These are phyloP conservation scores for Oxyria digyna DNA, from an alignment of 148 eudicot species.

Conservation along the genomic window DNA sequence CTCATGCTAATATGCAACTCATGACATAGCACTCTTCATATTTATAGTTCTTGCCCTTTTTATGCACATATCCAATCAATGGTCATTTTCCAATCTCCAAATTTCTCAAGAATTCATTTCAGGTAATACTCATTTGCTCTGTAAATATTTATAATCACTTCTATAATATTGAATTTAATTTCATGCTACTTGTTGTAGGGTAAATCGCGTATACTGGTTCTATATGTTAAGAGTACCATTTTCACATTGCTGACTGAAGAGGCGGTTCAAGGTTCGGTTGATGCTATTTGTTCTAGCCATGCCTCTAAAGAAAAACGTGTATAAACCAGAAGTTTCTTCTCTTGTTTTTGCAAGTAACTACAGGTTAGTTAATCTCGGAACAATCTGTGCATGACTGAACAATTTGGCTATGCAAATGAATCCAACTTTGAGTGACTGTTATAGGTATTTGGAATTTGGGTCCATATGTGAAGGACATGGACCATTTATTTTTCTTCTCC, in stretches of 20 bases:
- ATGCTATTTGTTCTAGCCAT: neutral
- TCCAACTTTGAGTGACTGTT: conserved; percentile 1
- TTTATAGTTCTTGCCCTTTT: neutral
- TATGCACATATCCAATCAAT: conserved; percentile 4
- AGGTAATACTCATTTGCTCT: no score
- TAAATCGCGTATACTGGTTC: neutral
- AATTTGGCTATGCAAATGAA: neutral
- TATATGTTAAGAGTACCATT: neutral
- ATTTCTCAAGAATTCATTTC: neutral
- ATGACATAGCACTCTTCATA: neutral
- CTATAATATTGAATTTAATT: no score
- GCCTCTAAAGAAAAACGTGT: neutral
- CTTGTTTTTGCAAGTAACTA: neutral
- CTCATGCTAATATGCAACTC: conserved; percentile 30
- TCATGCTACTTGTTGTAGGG: conserved; percentile 4
- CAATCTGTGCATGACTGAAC: neutral
- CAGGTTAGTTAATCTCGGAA: neutral
- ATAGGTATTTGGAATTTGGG: neutral
- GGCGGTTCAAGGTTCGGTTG: neutral
- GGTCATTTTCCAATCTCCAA: neutral
- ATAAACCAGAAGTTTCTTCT: neutral
- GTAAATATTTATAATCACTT: no score
- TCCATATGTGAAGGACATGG: conserved; percentile 1
- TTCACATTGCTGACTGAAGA: neutral
- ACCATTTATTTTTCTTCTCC: neutral